Percentiles rank a stretch among this genome's conserved stretches.
These are phyloP conservation scores for Rubia yunnanensis DNA, from an alignment of 257 asterid genomes.

Conservation along the genomic window DNA sequence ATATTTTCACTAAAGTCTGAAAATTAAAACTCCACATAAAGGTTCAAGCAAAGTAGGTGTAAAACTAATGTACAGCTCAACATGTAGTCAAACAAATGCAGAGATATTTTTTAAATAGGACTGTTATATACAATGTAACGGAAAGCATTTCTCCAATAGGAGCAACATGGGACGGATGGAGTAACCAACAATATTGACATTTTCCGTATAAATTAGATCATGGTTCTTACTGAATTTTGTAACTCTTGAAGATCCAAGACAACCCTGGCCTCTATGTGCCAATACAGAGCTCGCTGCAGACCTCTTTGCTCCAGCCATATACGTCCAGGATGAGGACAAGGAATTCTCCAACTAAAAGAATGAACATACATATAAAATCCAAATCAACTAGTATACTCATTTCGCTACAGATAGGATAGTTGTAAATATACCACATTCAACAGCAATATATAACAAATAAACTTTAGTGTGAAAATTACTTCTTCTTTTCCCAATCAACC, in stretches of 20 bases:
- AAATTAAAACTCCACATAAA: background rate
- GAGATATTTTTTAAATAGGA: background rate
- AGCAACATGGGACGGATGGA: background rate
- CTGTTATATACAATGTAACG: background rate
- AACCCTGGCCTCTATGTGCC: slow-evolving; percentile 97
- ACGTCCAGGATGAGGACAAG: slow-evolving; percentile 86
- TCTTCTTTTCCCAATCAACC: background rate
- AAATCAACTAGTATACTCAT: slow-evolving; percentile 2
- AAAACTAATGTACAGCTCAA: background rate
- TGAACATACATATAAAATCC: background rate
- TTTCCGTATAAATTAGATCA: background rate
- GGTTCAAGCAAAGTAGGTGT: background rate
- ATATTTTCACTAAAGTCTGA: background rate
- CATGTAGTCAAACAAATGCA: background rate
- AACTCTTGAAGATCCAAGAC: slow-evolving; percentile 90
- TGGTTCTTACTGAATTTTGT: slow-evolving; percentile 48
- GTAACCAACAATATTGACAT: background rate
- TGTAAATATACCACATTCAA: background rate
- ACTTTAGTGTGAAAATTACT: background rate
- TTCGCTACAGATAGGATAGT: background rate
- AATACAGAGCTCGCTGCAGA: slow-evolving; percentile 78
- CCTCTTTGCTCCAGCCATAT: slow-evolving; percentile 99
- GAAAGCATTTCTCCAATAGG: background rate
- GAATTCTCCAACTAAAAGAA: slow-evolving; percentile 62
- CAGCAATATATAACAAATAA: background rate